Conservation (phyloP, 306 rosid species). For the Castanopsis chinensis region DNA sequence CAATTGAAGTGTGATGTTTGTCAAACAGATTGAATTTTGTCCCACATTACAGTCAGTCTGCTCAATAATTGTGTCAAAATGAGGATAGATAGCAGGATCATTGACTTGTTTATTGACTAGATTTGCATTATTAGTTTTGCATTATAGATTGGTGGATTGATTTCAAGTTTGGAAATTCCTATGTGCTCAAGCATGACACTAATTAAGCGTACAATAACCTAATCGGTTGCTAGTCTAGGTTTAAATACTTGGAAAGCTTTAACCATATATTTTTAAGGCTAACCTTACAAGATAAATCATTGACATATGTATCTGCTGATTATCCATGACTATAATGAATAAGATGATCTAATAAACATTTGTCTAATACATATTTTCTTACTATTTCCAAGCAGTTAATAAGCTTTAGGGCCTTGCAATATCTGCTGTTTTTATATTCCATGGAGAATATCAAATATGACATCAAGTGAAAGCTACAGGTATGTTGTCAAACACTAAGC, state of each 20-base stretch:
- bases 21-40: not conserved
- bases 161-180: no score
- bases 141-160: no score
- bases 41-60: not conserved
- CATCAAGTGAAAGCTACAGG: not conserved
- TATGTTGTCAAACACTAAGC: not conserved
- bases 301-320: not conserved
- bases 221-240: no score
- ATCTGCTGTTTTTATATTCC: not conserved
- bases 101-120: no score
- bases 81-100: no score
- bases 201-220: no score
- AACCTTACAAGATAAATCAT: not conserved
- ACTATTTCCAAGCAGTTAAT: not conserved
- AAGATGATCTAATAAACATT: not conserved
- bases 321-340: not conserved
- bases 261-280: no score
- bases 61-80: no score
- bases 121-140: no score
- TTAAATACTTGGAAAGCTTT: no score
- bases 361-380: not conserved
- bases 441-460: not conserved
- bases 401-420: not conserved
- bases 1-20: not conserved
- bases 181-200: no score